Evolutionary conservation across 441 rosid genomes (phyloP).

Genomic region (Eutrema salsugineum): DNA sequence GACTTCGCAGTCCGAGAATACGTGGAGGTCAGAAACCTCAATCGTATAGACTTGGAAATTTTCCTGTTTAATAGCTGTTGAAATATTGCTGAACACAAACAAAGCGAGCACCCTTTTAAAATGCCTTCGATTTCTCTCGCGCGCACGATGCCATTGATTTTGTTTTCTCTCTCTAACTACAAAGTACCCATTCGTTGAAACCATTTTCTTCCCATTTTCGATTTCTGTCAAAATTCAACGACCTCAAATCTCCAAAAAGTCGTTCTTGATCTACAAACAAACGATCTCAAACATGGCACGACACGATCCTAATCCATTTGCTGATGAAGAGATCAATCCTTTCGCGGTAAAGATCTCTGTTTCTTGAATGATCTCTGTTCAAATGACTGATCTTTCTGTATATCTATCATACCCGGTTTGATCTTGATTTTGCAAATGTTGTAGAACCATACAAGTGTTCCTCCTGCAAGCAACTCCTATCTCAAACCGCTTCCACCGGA

Average conservation of each 20-base stretch:
- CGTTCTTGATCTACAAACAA: conserved; percentile 24
- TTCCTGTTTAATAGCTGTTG: not conserved
- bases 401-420: not conserved
- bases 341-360: conserved; percentile 59
- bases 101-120: conserved; percentile 25
- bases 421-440: conserved; percentile 20
- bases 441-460: conserved; percentile 74
- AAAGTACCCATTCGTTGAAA: conserved; percentile 22
- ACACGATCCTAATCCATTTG: conserved; percentile 78
- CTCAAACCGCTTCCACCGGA: conserved; percentile 98
- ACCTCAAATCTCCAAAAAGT: conserved; percentile 15
- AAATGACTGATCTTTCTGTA: not conserved
- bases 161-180: conserved; percentile 19
- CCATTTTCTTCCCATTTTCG: conserved; percentile 16
- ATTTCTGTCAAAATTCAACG: conserved; percentile 14
- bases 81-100: conserved; percentile 7
- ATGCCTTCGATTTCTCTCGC: conserved; percentile 30
- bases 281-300: conserved; percentile 53
- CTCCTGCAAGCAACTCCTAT: conserved; percentile 66
- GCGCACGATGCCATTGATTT: conserved; percentile 25
- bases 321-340: conserved; percentile 87
- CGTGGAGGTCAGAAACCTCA: no score
- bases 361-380: not conserved
- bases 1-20: no score
- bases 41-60: not conserved